These are phyloP conservation scores for Ceratonia siliqua DNA, from an alignment of 306 rosid genomes.

Conservation along the genomic window DNA sequence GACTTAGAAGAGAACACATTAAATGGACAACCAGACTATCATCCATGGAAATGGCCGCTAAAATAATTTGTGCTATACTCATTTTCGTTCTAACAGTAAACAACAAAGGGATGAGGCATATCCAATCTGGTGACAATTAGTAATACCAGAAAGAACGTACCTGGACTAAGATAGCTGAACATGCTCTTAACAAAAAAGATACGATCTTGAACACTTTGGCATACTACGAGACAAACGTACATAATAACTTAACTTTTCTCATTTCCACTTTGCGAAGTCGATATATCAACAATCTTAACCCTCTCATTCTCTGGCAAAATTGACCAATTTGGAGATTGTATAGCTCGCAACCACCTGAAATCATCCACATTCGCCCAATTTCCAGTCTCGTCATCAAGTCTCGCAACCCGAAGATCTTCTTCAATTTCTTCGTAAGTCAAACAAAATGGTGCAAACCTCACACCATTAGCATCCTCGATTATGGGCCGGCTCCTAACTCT, in stretches of 20 bases:
- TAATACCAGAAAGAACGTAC: constrained; percentile 14
- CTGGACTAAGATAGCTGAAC: constrained; percentile 16
- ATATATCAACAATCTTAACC: constrained; percentile 45
- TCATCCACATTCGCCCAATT: constrained; percentile 93
- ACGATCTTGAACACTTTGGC: constrained; percentile 25
- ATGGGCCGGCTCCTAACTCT: constrained; percentile 94
- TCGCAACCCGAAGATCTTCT: constrained; percentile 64
- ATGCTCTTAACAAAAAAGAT: not conserved
- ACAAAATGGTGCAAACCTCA: constrained; percentile 79
- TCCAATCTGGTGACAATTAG: constrained; percentile 21
- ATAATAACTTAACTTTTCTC: constrained; percentile 33
- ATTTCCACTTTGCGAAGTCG: constrained; percentile 15
- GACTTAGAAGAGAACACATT: not conserved
- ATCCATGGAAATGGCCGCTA: not conserved
- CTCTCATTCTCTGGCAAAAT: constrained; percentile 75
- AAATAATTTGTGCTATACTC: not conserved
- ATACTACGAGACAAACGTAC: not conserved
- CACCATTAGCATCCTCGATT: constrained; percentile 61
- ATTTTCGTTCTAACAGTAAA: not conserved
- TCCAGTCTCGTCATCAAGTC: constrained; percentile 63
- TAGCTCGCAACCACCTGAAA: constrained; percentile 73
- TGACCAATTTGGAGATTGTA: constrained; percentile 87
- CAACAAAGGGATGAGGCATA: not conserved
- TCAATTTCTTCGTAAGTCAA: constrained; percentile 68
- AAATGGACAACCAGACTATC: not conserved